Conservation (phyloP, 495 filamentous ascomycete species). For the Aspergillus haitiensis region DNA sequence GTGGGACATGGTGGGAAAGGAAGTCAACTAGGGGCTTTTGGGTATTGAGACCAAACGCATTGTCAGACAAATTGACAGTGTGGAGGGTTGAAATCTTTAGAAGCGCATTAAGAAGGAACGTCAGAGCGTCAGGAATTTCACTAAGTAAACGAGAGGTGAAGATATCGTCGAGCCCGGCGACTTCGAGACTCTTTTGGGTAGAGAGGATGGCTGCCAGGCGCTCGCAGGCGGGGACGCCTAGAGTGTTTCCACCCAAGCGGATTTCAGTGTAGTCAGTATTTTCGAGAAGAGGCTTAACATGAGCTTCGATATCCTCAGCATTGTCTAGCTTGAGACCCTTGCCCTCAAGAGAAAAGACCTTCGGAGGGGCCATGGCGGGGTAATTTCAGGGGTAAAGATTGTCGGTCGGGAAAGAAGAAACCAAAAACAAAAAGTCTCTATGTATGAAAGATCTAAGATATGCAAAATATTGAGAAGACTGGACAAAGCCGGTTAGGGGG, state of each 20-base stretch:
- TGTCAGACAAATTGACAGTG: constrained; percentile 94
- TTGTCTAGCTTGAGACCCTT: constrained; percentile 88
- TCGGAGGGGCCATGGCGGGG: constrained; percentile 57
- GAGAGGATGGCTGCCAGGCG: constrained; percentile 76
- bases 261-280: constrained; percentile 80
- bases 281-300: constrained; percentile 70
- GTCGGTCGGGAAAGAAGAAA: not conserved
- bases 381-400: constrained; percentile 30
- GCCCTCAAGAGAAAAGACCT: constrained; percentile 86
- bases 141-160: constrained; percentile 92
- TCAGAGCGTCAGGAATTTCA: constrained; percentile 89
- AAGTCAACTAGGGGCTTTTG: constrained; percentile 81
- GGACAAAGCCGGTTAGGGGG: not conserved
- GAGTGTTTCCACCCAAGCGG: constrained; percentile 81
- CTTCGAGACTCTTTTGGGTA: constrained; percentile 76
- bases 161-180: constrained; percentile 92
- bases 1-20: constrained; percentile 77
- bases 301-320: constrained; percentile 79
- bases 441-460: not conserved
- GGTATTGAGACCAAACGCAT: constrained; percentile 94
- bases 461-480: constrained; percentile 1
- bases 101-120: constrained; percentile 79
- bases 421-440: constrained; percentile 3
- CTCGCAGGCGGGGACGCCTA: constrained; percentile 84
- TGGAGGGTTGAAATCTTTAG: constrained; percentile 78